Percentiles rank a stretch among this genome's conserved stretches.
Conservation (phyloP, 768 basidiomycete genomes). For the Tylopilus balloui region DNA sequence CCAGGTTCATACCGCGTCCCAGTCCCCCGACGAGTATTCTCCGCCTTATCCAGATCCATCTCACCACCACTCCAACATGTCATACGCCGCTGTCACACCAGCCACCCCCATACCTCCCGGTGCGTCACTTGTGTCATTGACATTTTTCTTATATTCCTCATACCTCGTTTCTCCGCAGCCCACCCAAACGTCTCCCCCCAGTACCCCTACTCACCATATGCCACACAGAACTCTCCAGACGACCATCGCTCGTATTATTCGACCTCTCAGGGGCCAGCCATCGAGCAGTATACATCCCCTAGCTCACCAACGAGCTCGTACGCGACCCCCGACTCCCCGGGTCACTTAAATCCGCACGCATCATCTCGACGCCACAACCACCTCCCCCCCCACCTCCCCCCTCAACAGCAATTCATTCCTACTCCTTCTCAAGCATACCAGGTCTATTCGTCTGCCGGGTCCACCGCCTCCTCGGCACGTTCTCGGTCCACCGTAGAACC, state of each 20-base stretch:
- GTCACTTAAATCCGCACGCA: constrained; percentile 13
- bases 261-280: constrained; percentile 11
- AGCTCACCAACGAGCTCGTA: constrained; percentile 21
- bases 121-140: constrained; percentile 18
- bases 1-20: constrained; percentile 15
- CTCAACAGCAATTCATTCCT: constrained; percentile 39
- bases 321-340: constrained; percentile 14
- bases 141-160: constrained; percentile 9
- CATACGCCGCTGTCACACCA: constrained; percentile 26
- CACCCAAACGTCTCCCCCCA: constrained; percentile 16
- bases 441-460: constrained; percentile 30
- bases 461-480: constrained; percentile 23
- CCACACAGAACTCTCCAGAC: constrained; percentile 15
- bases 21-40: constrained; percentile 18
- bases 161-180: constrained; percentile 15
- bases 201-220: constrained; percentile 20
- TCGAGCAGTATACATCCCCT: constrained; percentile 23
- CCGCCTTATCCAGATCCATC: constrained; percentile 24
- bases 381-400: constrained; percentile 15
- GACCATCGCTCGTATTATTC: constrained; percentile 27
- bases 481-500: constrained; percentile 32
- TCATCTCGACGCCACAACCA: constrained; percentile 18
- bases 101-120: constrained; percentile 19
- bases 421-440: constrained; percentile 45
- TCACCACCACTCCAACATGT: constrained; percentile 20